Evolutionary conservation across 2,329 filamentous ascomycete species (phyloP).

Genomic region (Xylaria arbuscula): DNA sequence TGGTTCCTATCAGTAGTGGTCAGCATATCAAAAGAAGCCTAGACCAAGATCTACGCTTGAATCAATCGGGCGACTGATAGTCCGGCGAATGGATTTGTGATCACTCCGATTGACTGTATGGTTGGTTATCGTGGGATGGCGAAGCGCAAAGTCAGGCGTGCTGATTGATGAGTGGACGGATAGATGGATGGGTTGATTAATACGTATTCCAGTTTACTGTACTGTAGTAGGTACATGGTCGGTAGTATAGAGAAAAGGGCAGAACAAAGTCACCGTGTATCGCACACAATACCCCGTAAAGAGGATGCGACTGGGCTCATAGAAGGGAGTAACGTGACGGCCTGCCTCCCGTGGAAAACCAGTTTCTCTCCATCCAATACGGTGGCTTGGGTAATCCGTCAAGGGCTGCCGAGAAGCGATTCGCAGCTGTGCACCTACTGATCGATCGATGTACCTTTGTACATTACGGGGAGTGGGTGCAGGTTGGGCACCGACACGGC

Average conservation of each 20-base stretch:
- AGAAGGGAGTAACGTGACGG: slow-evolving; percentile 22
- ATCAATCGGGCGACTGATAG: slow-evolving; percentile 17
- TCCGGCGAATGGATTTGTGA: slow-evolving; percentile 22
- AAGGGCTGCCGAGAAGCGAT: slow-evolving; percentile 26
- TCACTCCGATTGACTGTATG: slow-evolving; percentile 16
- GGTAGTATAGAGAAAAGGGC: not conserved
- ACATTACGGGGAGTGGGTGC: slow-evolving; percentile 16
- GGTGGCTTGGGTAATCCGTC: slow-evolving; percentile 23
- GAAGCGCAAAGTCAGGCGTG: slow-evolving; percentile 20
- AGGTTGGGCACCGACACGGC: slow-evolving; percentile 48
- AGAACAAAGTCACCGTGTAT: slow-evolving; percentile 23
- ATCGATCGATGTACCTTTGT: slow-evolving; percentile 16
- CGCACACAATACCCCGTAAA: slow-evolving; percentile 10
- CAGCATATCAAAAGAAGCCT: slow-evolving; percentile 12
- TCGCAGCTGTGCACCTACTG: slow-evolving; percentile 23
- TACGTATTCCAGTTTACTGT: slow-evolving; percentile 2
- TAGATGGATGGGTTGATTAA: not conserved
- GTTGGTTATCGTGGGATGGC: slow-evolving; percentile 31
- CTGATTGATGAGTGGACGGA: not conserved
- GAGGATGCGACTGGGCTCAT: slow-evolving; percentile 24
- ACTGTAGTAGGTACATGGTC: not conserved
- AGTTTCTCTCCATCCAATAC: slow-evolving; percentile 30
- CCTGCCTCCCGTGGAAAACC: slow-evolving; percentile 12
- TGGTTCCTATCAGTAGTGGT: slow-evolving; percentile 14
- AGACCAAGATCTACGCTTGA: slow-evolving; percentile 12